Conservation (phyloP, 2,329 filamentous ascomycete species). For the Teratosphaeria destructans region DNA sequence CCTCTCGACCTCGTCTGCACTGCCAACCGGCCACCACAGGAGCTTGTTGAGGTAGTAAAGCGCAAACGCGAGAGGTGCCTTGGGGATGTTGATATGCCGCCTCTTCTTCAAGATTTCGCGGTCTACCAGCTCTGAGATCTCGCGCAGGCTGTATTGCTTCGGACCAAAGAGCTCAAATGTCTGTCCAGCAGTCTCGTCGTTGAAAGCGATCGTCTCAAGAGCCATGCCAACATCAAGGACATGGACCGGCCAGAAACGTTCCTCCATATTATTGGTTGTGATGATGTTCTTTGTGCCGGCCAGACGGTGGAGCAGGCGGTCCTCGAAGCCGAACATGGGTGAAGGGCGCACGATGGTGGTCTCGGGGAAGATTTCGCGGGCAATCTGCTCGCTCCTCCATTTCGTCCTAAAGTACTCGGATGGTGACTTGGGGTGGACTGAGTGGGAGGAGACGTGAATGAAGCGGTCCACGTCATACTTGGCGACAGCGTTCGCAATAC, state of each 20-base stretch:
- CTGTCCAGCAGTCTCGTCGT: slow-evolving; percentile 80
- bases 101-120: slow-evolving; percentile 84
- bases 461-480: slow-evolving; percentile 98
- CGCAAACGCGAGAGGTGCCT: slow-evolving; percentile 63
- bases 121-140: slow-evolving; percentile 82
- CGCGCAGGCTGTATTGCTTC: slow-evolving; percentile 77
- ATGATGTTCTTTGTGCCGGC: slow-evolving; percentile 72
- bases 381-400: slow-evolving; percentile 72
- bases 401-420: slow-evolving; percentile 91
- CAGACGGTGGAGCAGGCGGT: slow-evolving; percentile 77
- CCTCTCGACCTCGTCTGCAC: slow-evolving; percentile 75
- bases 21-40: slow-evolving; percentile 81
- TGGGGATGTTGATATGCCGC: slow-evolving; percentile 84
- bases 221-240: slow-evolving; percentile 83
- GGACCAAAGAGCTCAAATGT: slow-evolving; percentile 94
- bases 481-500: slow-evolving; percentile 85
- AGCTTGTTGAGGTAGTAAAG: slow-evolving; percentile 66
- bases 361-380: slow-evolving; percentile 83
- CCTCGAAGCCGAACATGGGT: slow-evolving; percentile 90
- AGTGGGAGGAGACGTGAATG: slow-evolving; percentile 94
- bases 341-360: slow-evolving; percentile 93
- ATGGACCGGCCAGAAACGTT: slow-evolving; percentile 86
- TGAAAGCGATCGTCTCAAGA: slow-evolving; percentile 79
- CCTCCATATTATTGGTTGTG: slow-evolving; percentile 86
- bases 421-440: slow-evolving; percentile 65